phyloP scores from a whole-genome alignment of 2,329 filamentous ascomycete genomes.

The Sporothrix dimorphospora region DNA sequence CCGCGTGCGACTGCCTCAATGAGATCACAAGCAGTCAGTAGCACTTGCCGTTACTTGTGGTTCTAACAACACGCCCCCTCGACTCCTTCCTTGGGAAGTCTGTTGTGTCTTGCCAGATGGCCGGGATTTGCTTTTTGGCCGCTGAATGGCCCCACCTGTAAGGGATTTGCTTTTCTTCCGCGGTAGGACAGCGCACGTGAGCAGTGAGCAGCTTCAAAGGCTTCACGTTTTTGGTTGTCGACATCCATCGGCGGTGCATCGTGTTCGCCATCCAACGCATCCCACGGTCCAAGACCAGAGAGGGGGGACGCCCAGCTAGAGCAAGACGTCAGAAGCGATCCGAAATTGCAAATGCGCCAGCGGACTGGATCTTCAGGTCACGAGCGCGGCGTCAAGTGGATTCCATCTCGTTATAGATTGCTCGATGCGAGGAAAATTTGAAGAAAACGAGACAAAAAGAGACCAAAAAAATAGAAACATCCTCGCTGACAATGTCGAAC shows the following conservation, averaged over 20 bases:
- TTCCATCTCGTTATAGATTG: conserved; percentile 32
- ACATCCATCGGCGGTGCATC: conserved; percentile 4
- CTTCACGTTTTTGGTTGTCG: neutral
- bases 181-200: conserved; percentile 25
- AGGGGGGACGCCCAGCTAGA: neutral
- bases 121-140: conserved; percentile 29
- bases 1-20: neutral
- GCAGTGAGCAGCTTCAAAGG: neutral
- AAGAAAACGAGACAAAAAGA: neutral
- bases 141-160: neutral
- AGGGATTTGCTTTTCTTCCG: conserved; percentile 20
- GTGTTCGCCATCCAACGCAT: neutral
- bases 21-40: neutral
- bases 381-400: conserved; percentile 30
- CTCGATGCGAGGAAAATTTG: conserved; percentile 24
- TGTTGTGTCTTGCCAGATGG: conserved; percentile 21
- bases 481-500: neutral
- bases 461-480: neutral
- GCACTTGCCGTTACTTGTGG: neutral
- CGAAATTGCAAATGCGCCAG: conserved; percentile 16
- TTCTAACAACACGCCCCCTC: conserved; percentile 4
- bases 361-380: conserved; percentile 23
- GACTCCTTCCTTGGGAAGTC: neutral
- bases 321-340: conserved; percentile 6
- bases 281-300: neutral